Evolutionary conservation across 805 yeast species (phyloP).

Genomic region (Suhomyces canberraensis): DNA sequence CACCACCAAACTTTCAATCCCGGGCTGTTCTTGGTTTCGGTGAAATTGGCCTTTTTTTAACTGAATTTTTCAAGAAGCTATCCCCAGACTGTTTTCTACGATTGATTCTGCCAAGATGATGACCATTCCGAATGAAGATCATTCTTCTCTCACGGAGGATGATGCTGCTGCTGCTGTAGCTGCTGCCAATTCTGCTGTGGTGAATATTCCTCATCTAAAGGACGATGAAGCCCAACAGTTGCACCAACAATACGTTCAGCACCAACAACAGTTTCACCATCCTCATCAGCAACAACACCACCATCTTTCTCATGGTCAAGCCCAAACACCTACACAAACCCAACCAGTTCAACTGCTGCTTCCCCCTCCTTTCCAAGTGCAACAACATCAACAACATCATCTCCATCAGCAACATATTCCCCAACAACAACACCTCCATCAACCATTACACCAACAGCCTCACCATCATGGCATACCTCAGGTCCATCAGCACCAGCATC

Average conservation of each 20-base stretch:
- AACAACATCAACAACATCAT: constrained; percentile 10
- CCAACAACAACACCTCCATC: constrained; percentile 8
- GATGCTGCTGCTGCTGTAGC: constrained; percentile 12
- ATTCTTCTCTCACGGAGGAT: constrained; percentile 8
- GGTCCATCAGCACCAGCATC: constrained; percentile 13
- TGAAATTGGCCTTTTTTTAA: too few relatives aligned
- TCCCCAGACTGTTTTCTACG: too few relatives aligned
- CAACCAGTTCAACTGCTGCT: constrained; percentile 8
- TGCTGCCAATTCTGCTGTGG: constrained; percentile 11
- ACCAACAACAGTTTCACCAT: constrained; percentile 12
- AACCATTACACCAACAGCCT: constrained; percentile 9
- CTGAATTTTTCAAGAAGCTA: too few relatives aligned
- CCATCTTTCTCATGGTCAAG: constrained; percentile 10
- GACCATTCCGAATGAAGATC: constrained; percentile 10
- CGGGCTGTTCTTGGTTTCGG: too few relatives aligned
- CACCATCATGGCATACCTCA: constrained; percentile 8
- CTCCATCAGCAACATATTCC: constrained; percentile 7
- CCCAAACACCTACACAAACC: constrained; percentile 6
- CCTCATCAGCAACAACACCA: constrained; percentile 10
- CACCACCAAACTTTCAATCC: too few relatives aligned
- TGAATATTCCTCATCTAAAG: constrained; percentile 6
- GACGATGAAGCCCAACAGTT: constrained; percentile 11
- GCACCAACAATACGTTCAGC: constrained; percentile 9
- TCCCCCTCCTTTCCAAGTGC: constrained; percentile 5
- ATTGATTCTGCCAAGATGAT: constrained; percentile 7